phyloP scores from a whole-genome alignment of 768 basidiomycete species.

The Sutorius australiensis region DNA sequence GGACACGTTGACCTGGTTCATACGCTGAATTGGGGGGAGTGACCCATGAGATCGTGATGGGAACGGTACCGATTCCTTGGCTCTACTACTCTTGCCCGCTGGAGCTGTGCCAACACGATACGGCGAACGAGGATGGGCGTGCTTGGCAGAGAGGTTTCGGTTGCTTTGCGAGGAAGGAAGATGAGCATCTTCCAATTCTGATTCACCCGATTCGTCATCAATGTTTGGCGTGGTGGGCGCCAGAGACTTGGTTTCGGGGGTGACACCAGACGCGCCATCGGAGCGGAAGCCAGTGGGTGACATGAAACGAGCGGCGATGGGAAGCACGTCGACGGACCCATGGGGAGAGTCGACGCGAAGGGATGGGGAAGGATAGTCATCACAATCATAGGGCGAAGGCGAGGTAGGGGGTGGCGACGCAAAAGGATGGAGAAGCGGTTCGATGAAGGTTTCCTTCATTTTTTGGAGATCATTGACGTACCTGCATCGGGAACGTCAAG shows the following conservation, averaged over 20 bases:
- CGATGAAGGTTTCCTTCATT: constrained; percentile 93
- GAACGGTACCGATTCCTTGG: constrained; percentile 59
- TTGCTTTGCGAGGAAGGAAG: constrained; percentile 30
- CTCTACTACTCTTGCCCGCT: constrained; percentile 39
- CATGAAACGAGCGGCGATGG: constrained; percentile 92
- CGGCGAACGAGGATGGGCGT: constrained; percentile 73
- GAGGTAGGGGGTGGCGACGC: constrained; percentile 39
- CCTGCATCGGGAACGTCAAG: constrained; percentile 42
- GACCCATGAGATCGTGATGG: constrained; percentile 79
- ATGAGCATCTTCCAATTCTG: constrained; percentile 62
- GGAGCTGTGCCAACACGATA: constrained; percentile 52
- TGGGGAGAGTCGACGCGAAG: constrained; percentile 56
- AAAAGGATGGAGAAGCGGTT: constrained; percentile 84
- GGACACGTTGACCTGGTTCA: constrained; percentile 52
- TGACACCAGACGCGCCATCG: constrained; percentile 41
- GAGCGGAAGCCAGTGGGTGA: constrained; percentile 52
- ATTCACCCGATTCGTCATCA: constrained; percentile 70
- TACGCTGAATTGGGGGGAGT: constrained; percentile 58
- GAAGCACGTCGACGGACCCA: constrained; percentile 70
- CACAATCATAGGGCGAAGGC: constrained; percentile 59
- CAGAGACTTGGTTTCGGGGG: constrained; percentile 48
- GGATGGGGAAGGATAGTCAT: constrained; percentile 45
- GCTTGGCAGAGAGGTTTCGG: constrained; percentile 40
- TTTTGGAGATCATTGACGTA: constrained; percentile 87
- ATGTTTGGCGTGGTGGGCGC: constrained; percentile 52